A percentile compares a stretch with the other conserved stretches of the same genome.
These are phyloP conservation scores for Candida ulmi DNA, from an alignment of 805 yeast genomes.

Conservation along the genomic window DNA sequence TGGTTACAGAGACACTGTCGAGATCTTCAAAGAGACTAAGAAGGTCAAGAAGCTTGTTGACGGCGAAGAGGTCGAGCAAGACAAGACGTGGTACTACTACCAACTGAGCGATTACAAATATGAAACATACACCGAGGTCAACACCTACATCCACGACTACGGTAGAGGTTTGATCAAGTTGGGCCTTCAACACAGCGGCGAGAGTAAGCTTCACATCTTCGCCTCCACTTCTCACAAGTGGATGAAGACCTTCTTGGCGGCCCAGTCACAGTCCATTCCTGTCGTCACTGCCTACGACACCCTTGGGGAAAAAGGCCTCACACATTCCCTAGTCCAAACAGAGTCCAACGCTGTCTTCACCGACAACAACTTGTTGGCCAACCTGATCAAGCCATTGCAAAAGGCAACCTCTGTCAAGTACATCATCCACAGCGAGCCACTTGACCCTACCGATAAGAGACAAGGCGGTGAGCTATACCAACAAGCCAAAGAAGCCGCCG, in stretches of 20 bases:
- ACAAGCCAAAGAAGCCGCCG: conserved; percentile 52
- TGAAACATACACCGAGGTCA: conserved; percentile 56
- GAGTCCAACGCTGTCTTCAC: conserved; percentile 75
- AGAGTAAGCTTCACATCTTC: conserved; percentile 70
- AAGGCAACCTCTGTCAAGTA: conserved; percentile 54
- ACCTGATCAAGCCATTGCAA: conserved; percentile 68
- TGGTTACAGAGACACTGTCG: conserved; percentile 76
- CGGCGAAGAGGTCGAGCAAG: conserved; percentile 66
- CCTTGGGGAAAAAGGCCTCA: conserved; percentile 81
- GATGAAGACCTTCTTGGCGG: conserved; percentile 83
- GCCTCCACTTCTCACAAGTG: conserved; percentile 86
- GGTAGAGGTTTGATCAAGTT: conserved; percentile 74
- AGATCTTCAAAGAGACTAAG: conserved; percentile 72
- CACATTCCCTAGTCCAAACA: conserved; percentile 81
- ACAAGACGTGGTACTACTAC: conserved; percentile 83
- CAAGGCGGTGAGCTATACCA: conserved; percentile 52
- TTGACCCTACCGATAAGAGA: conserved; percentile 60
- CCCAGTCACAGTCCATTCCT: conserved; percentile 74
- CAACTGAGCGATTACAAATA: conserved; percentile 72
- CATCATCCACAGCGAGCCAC: conserved; percentile 64
- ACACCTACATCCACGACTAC: conserved; percentile 39
- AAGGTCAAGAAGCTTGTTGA: conserved; percentile 68
- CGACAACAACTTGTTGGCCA: conserved; percentile 66
- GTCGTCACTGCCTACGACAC: conserved; percentile 96
- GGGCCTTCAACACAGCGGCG: conserved; percentile 61